These are phyloP conservation scores for Candida patagonica DNA, from an alignment of 805 yeast genomes.

Conservation along the genomic window DNA sequence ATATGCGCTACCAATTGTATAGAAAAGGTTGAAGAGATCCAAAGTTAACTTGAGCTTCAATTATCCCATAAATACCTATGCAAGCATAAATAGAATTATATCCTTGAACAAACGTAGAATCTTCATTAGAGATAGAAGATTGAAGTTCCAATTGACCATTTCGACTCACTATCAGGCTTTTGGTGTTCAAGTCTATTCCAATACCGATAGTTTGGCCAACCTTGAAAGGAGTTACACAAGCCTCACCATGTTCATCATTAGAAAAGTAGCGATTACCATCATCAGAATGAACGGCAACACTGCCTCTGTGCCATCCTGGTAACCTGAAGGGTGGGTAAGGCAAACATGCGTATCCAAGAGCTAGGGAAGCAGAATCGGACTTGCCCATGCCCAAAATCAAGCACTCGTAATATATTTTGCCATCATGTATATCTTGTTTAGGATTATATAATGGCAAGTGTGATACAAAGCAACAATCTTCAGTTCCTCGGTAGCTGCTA, in stretches of 20 bases:
- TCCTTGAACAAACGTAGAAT: conserved; percentile 14
- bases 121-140: conserved; percentile 19
- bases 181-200: conserved; percentile 18
- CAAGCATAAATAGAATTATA: conserved; percentile 19
- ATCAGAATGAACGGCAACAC: conserved; percentile 23
- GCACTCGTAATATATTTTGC: conserved; percentile 19
- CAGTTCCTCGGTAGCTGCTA: conserved; percentile 10
- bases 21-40: conserved; percentile 8
- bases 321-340: conserved; percentile 23
- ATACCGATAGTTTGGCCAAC: conserved; percentile 20
- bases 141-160: conserved; percentile 19
- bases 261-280: conserved; percentile 22
- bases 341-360: conserved; percentile 20
- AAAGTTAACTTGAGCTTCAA: conserved; percentile 20
- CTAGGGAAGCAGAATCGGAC: conserved; percentile 17
- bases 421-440: conserved; percentile 1
- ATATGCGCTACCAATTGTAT: no score
- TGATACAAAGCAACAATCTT: conserved; percentile 14
- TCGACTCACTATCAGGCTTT: conserved; percentile 14
- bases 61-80: conserved; percentile 21
- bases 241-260: conserved; percentile 18
- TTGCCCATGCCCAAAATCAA: conserved; percentile 17
- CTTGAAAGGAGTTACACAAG: conserved; percentile 13
- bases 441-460: conserved; percentile 15
- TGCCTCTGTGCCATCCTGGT: conserved; percentile 25